Base-by-base conservation (phyloP, 2,329 filamentous ascomycete genomes). In the Cercospora zeae-maydis region DNA sequence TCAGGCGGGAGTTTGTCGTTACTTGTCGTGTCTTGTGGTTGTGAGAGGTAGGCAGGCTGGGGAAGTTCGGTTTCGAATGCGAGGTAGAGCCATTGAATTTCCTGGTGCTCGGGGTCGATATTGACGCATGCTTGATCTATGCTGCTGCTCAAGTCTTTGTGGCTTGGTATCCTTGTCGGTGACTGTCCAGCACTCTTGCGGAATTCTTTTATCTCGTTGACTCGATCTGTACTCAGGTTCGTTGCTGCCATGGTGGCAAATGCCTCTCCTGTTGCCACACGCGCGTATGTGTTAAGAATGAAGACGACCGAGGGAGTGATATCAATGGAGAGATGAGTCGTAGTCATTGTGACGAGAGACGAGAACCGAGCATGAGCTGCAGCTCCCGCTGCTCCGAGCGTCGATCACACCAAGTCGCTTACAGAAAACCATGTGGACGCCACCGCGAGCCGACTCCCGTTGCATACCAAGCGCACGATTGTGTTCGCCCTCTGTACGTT, bases 61-160 rank as follows among this genome's bases (percentile, higher is more conserved):
- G 86, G 85, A 1, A 89, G 72, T 13, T 79, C 75, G 1, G 86
- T 88, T 55, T 87, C 82, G 71, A 88, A 86, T 1, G 83, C 85
- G 57, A 90, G 76, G 70, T 88, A 88, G 16, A 82, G 80, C 73
- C 84, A 84, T 14, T 81, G 76, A 60, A 88, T 78, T 11, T 72
- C 68, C 24, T 73, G 69, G 13, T 73, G 42, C 34, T 21, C 13
- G 1, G 47, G 57, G 11, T 16, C 16, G 30, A 21, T 37, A 31
- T 59, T 27, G 8, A 21, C 33, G 24, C 47, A 8, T 33, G 42
- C 13, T 30, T 60, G 45, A 47, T 51, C 58, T 16, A 64, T 16
- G 45, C 66, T 66, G 57, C 66, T 71, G 8, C 62, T 36, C 4
- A 67, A 66, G 30, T 65, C 64, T 19, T 65, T 65, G 19, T 63